These are phyloP conservation scores for Talaromyces sp. DNA, from an alignment of 2,329 filamentous ascomycete genomes.

Conservation along the genomic window DNA sequence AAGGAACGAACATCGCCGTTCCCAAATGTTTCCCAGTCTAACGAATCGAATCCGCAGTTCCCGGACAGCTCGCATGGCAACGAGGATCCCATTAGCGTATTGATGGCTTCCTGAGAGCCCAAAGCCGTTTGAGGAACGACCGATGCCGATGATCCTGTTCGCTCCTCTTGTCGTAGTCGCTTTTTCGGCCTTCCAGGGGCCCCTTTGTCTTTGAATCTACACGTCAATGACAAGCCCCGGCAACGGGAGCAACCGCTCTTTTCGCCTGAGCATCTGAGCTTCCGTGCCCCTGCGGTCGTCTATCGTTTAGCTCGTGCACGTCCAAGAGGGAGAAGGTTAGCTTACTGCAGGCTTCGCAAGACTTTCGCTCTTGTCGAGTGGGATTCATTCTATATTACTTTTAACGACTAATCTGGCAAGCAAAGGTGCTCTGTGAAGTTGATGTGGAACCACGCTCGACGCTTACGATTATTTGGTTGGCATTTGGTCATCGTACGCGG, in stretches of 20 bases:
- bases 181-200: conserved; percentile 22
- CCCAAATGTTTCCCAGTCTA: conserved; percentile 14
- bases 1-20: conserved; percentile 14
- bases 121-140: conserved; percentile 2
- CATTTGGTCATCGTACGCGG: conserved; percentile 14
- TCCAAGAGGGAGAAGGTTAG: neutral
- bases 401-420: neutral
- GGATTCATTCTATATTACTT: conserved; percentile 14
- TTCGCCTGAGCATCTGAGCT: conserved; percentile 25
- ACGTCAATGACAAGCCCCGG: conserved; percentile 16
- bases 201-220: conserved; percentile 24
- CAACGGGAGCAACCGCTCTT: conserved; percentile 23
- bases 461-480: neutral
- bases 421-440: neutral
- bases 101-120: neutral
- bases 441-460: conserved; percentile 4
- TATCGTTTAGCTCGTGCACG: conserved; percentile 8
- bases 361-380: conserved; percentile 20
- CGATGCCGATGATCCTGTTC: neutral
- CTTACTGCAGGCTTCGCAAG: conserved; percentile 25
- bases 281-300: conserved; percentile 16
- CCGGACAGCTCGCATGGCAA: conserved; percentile 15
- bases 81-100: conserved; percentile 9
- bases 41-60: conserved; percentile 17
- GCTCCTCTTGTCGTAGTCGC: conserved; percentile 14